Conservation (phyloP, 2,329 filamentous ascomycete genomes). For the Purpureocillium lavendulum region DNA sequence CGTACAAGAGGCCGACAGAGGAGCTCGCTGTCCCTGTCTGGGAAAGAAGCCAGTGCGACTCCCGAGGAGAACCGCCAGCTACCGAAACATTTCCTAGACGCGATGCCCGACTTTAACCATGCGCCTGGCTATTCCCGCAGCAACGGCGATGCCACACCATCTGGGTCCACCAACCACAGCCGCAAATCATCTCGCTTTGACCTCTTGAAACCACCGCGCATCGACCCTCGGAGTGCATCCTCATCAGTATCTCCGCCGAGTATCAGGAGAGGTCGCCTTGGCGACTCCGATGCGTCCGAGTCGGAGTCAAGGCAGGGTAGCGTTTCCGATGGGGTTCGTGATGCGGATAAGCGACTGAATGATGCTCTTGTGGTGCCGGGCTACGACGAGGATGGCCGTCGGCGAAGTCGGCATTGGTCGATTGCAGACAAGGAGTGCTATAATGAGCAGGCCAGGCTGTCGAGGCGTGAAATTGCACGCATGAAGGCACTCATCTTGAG, state of each 20-base stretch:
- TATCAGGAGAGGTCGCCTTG: conserved; percentile 7
- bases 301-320: conserved; percentile 24
- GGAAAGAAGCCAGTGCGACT: conserved; percentile 21
- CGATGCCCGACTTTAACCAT: conserved; percentile 41
- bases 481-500: conserved; percentile 68
- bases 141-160: conserved; percentile 8
- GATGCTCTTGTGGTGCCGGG: conserved; percentile 19
- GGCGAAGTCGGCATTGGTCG: conserved; percentile 38
- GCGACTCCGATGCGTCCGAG: conserved; percentile 29
- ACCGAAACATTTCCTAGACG: conserved; percentile 39
- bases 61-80: conserved; percentile 21
- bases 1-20: conserved; percentile 28
- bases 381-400: conserved; percentile 13
- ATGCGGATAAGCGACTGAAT: conserved; percentile 27
- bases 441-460: conserved; percentile 32
- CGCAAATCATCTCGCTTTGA: conserved; percentile 37
- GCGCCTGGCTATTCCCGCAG: conserved; percentile 16
- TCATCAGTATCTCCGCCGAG: conserved; percentile 26
- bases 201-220: conserved; percentile 37
- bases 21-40: conserved; percentile 25
- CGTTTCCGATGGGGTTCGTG: conserved; percentile 18
- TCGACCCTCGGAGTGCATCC: conserved; percentile 36
- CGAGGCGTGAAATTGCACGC: conserved; percentile 70
- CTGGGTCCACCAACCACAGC: conserved; percentile 13
- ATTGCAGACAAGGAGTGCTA: conserved; percentile 35